These are phyloP conservation scores for Penicillium sp. DNA, from an alignment of 2,329 filamentous ascomycete genomes.

Conservation along the genomic window DNA sequence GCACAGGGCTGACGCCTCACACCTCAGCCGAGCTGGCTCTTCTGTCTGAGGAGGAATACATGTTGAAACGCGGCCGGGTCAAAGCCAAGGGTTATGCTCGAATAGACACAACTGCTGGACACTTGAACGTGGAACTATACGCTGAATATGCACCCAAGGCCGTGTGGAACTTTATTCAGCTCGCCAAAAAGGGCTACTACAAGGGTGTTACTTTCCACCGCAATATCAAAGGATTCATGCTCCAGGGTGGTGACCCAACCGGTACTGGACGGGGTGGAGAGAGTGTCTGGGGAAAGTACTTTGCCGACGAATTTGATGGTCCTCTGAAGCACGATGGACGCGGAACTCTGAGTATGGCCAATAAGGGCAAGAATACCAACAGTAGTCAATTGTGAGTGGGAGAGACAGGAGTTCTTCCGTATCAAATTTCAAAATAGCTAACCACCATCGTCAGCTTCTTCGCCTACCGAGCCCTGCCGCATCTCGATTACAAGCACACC, in stretches of 20 bases:
- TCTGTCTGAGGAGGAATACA: slow-evolving; percentile 92
- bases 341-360: slow-evolving; percentile 90
- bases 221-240: slow-evolving; percentile 96
- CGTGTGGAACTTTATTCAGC: slow-evolving; percentile 93
- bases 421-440: too few relatives aligned
- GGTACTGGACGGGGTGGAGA: slow-evolving; percentile 89
- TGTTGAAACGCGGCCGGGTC: slow-evolving; percentile 86
- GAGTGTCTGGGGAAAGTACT: slow-evolving; percentile 93
- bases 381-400: slow-evolving; percentile 74
- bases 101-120: slow-evolving; percentile 83
- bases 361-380: slow-evolving; percentile 98
- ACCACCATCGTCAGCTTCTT: slow-evolving; percentile 65
- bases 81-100: slow-evolving; percentile 90
- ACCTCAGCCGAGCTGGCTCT: slow-evolving; percentile 86
- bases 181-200: slow-evolving; percentile 91
- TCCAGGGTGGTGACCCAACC: slow-evolving; percentile 93
- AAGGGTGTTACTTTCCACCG: slow-evolving; percentile 82
- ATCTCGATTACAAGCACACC: slow-evolving; percentile 95
- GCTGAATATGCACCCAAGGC: slow-evolving; percentile 90
- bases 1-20: slow-evolving; percentile 88
- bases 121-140: slow-evolving; percentile 85
- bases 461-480: slow-evolving; percentile 79
- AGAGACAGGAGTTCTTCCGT: too few relatives aligned
- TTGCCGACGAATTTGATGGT: slow-evolving; percentile 90
- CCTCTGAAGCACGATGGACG: slow-evolving; percentile 80